phyloP scores from a whole-genome alignment of 2,329 filamentous ascomycete species.

The Fusarium verticillioides region DNA sequence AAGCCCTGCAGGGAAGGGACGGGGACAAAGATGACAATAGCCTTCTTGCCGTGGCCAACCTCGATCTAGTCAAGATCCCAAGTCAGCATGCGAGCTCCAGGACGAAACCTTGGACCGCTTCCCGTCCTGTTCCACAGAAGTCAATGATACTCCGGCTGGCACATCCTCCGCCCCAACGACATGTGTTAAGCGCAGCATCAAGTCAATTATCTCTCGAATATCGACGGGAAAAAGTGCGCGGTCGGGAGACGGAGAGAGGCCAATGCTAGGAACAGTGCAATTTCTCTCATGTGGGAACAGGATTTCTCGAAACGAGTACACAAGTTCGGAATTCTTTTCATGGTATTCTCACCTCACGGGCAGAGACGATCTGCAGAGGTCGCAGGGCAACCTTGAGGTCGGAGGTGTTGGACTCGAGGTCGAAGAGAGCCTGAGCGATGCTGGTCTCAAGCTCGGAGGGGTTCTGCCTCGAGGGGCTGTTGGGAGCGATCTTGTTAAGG shows the following conservation, averaged over 20 bases:
- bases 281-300: constrained; percentile 55
- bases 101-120: constrained; percentile 78
- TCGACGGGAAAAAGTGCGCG: constrained; percentile 37
- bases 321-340: constrained; percentile 30
- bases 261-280: constrained; percentile 48
- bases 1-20: constrained; percentile 98
- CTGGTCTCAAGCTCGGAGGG: constrained; percentile 97
- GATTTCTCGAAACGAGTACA: constrained; percentile 44
- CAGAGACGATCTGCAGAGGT: constrained; percentile 98
- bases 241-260: constrained; percentile 44
- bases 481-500: constrained; percentile 98
- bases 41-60: constrained; percentile 99
- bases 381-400: constrained; percentile 97
- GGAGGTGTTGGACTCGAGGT: constrained; percentile 99
- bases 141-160: constrained; percentile 54
- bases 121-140: constrained; percentile 75
- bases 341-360: constrained; percentile 90
- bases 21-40: constrained; percentile 99
- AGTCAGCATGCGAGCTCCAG: constrained; percentile 83
- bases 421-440: constrained; percentile 97
- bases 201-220: constrained; percentile 27
- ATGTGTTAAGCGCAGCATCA: constrained; percentile 27
- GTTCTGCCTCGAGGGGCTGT: constrained; percentile 95
- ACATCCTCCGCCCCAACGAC: constrained; percentile 44
- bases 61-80: constrained; percentile 86